These are phyloP conservation scores for Aspergillus nanangensis DNA, from an alignment of 495 filamentous ascomycete species.

Conservation along the genomic window DNA sequence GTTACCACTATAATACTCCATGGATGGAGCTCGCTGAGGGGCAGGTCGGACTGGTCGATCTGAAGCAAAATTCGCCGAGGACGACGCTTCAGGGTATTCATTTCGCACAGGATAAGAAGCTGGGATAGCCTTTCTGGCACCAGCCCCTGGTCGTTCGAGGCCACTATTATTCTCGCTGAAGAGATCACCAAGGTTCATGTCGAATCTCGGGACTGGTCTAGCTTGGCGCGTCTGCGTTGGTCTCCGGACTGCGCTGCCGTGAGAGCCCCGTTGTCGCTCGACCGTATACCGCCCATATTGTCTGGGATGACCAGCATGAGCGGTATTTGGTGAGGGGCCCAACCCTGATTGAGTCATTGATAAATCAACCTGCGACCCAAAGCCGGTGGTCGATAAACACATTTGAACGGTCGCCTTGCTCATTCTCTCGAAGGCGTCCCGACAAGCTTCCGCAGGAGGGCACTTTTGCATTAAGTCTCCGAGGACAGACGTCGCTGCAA, in stretches of 20 bases:
- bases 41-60: slow-evolving; percentile 23
- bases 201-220: slow-evolving; percentile 51
- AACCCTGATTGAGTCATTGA: slow-evolving; percentile 14
- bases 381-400: slow-evolving; percentile 79
- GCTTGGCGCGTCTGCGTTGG: slow-evolving; percentile 23
- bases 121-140: slow-evolving; percentile 11
- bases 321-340: slow-evolving; percentile 9
- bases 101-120: slow-evolving; percentile 21
- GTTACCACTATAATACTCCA: slow-evolving; percentile 35
- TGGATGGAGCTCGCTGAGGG: slow-evolving; percentile 29
- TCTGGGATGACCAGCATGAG: slow-evolving; percentile 18
- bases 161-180: slow-evolving; percentile 27
- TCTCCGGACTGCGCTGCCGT: slow-evolving; percentile 23
- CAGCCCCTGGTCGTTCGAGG: slow-evolving; percentile 19
- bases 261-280: slow-evolving; percentile 21
- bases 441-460: slow-evolving; percentile 77
- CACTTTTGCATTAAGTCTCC: slow-evolving; percentile 73
- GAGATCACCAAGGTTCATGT: slow-evolving; percentile 60
- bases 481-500: slow-evolving; percentile 89
- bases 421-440: slow-evolving; percentile 93
- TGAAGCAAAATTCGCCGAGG: slow-evolving; percentile 19
- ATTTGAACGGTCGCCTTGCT: slow-evolving; percentile 92
- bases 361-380: slow-evolving; percentile 52
- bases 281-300: slow-evolving; percentile 16
- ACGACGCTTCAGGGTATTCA: slow-evolving; percentile 23